Conservation (phyloP, 148 eudicot species). For the Rhododendron kiyosumense region DNA sequence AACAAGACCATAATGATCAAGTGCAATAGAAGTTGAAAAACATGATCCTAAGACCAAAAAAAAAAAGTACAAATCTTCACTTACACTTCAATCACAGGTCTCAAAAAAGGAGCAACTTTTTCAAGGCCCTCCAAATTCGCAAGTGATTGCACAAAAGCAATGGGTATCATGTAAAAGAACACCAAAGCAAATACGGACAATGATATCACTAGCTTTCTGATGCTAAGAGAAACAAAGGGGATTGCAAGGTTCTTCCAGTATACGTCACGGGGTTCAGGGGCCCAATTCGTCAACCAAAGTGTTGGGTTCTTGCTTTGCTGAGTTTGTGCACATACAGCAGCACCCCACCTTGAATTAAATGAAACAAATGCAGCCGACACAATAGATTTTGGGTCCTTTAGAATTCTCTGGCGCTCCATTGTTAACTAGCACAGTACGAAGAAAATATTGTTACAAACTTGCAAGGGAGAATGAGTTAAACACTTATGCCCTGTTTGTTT, state of each 20-base stretch:
- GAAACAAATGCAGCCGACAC: slow-evolving; percentile 86
- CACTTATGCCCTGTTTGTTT: neutral
- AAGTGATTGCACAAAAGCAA: slow-evolving; percentile 94
- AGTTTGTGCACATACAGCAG: slow-evolving; percentile 97
- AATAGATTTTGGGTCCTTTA: slow-evolving; percentile 62
- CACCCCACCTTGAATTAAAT: slow-evolving; percentile 94
- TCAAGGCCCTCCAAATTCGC: slow-evolving; percentile 96
- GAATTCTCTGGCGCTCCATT: slow-evolving; percentile 69
- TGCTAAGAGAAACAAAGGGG: slow-evolving; percentile 72
- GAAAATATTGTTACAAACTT: neutral
- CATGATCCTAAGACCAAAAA: neutral
- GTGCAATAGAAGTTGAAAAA: neutral
- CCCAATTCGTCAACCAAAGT: slow-evolving; percentile 87
- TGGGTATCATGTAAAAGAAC: slow-evolving; percentile 95
- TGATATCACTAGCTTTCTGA: slow-evolving; percentile 73
- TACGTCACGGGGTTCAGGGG: slow-evolving; percentile 95
- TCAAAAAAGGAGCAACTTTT: slow-evolving; percentile 79
- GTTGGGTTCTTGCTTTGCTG: slow-evolving; percentile 88
- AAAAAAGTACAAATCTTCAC: slow-evolving; percentile 4
- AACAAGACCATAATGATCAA: neutral
- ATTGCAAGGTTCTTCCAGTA: slow-evolving; percentile 87
- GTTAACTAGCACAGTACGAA: slow-evolving; percentile 44
- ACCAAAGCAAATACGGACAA: slow-evolving; percentile 67
- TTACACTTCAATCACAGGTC: slow-evolving; percentile 75
- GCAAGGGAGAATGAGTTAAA: neutral